Evolutionary conservation across 345 rosid genomes (phyloP).

Genomic region (Acer yangbiense): DNA sequence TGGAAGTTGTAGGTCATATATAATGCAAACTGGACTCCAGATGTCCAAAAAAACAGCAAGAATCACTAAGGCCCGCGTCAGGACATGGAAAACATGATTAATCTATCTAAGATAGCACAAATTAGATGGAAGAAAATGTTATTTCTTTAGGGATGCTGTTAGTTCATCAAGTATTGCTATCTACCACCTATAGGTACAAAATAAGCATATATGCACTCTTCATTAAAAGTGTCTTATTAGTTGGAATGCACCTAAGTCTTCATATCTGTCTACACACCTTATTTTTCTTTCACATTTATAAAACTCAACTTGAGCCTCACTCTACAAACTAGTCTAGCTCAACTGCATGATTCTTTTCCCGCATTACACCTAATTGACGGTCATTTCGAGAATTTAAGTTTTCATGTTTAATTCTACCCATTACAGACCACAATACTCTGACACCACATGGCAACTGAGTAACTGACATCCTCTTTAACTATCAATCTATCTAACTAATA

Average conservation of each 20-base stretch:
- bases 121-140: not conserved
- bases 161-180: not conserved
- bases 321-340: not conserved
- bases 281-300: not conserved
- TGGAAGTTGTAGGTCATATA: not conserved
- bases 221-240: not conserved
- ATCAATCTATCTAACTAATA: not conserved
- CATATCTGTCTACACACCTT: not conserved
- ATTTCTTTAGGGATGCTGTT: not conserved
- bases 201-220: not conserved
- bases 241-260: not conserved
- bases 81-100: not conserved
- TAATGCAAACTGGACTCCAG: not conserved
- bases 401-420: not conserved
- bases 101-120: not conserved
- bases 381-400: conserved; percentile 3
- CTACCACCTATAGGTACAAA: not conserved
- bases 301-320: not conserved
- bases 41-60: not conserved
- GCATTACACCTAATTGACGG: not conserved
- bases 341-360: not conserved
- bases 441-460: not conserved
- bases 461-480: not conserved
- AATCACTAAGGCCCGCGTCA: not conserved
- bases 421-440: not conserved